Conservation (phyloP, 2,329 filamentous ascomycete species). For the Colletotrichum phormii region DNA sequence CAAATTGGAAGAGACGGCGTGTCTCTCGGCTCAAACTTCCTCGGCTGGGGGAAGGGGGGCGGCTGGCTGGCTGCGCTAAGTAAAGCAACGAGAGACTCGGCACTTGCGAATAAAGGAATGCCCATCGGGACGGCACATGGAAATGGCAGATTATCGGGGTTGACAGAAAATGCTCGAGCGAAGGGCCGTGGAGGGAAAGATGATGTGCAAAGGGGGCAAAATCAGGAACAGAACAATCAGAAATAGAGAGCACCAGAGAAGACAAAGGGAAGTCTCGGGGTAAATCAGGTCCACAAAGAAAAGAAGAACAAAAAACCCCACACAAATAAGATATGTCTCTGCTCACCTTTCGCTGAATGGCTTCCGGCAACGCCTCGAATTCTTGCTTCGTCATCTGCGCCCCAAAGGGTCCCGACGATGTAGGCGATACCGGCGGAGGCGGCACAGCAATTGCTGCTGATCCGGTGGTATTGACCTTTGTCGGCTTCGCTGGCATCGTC, state of each 20-base stretch:
- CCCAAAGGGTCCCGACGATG: slow-evolving; percentile 36
- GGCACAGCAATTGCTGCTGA: background rate
- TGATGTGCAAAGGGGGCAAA: background rate
- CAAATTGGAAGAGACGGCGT: background rate
- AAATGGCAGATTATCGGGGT: background rate
- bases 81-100: slow-evolving; percentile 2
- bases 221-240: background rate
- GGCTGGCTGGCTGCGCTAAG: background rate
- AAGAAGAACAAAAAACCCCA: slow-evolving; percentile 24
- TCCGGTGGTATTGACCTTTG: background rate
- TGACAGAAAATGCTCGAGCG: background rate
- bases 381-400: slow-evolving; percentile 50
- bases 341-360: slow-evolving; percentile 69
- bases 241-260: background rate
- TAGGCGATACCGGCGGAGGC: slow-evolving; percentile 24
- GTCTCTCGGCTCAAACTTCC: background rate
- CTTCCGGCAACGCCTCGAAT: slow-evolving; percentile 65
- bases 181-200: slow-evolving; percentile 7
- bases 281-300: background rate
- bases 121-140: slow-evolving; percentile 15
- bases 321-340: slow-evolving; percentile 14
- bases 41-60: background rate
- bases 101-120: slow-evolving; percentile 22
- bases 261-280: background rate
- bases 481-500: background rate